Evolutionary conservation across 176 grass and related monocot genomes (phyloP).

Genomic region (Bolboschoenus planiculmis): DNA sequence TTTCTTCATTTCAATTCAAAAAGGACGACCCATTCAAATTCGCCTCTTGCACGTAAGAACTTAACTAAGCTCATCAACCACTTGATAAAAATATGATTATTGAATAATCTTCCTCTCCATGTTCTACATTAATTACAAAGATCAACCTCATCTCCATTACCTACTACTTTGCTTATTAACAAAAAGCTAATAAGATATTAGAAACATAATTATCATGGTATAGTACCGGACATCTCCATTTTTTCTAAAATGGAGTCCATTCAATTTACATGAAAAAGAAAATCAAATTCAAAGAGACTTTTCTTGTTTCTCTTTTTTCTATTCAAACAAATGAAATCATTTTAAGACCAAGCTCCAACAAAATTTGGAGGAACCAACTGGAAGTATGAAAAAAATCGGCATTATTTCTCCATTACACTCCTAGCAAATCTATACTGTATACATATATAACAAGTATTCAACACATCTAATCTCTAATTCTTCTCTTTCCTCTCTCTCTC

Average conservation of each 20-base stretch:
- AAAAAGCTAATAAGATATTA: background rate
- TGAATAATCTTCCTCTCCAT: background rate
- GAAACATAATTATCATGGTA: background rate
- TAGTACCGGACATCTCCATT: background rate
- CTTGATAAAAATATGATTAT: background rate
- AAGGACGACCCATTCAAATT: background rate
- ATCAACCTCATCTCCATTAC: background rate
- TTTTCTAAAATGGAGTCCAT: background rate
- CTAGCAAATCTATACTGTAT: background rate
- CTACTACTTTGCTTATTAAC: background rate
- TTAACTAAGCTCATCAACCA: conserved; percentile 17
- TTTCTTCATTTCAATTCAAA: background rate
- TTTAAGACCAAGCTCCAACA: background rate
- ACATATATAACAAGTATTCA: background rate
- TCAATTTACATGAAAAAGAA: background rate
- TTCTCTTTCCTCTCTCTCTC: background rate
- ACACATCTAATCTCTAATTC: background rate
- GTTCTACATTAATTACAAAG: background rate
- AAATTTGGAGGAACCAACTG: background rate
- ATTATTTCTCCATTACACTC: background rate
- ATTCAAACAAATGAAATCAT: too few relatives aligned
- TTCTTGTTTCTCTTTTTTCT: background rate
- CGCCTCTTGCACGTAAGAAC: background rate
- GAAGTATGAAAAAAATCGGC: background rate
- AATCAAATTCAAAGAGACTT: conserved; percentile 5